Conservation (phyloP, 2,329 filamentous ascomycete species). For the Penicillium sp. region DNA sequence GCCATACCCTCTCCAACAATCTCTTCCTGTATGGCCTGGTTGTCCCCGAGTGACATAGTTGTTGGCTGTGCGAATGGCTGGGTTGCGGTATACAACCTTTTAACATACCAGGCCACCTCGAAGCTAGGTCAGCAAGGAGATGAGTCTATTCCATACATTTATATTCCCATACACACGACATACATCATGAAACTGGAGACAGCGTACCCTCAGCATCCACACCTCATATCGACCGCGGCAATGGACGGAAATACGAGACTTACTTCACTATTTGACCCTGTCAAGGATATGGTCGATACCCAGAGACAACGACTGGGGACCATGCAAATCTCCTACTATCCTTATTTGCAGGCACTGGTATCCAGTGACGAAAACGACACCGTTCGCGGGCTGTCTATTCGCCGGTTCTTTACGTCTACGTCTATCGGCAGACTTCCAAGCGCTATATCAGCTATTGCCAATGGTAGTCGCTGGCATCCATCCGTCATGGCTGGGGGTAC, state of each 20-base stretch:
- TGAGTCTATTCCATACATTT: slow-evolving; percentile 31
- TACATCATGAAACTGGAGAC: slow-evolving; percentile 40
- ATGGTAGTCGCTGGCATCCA: slow-evolving; percentile 47
- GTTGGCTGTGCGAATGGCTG: slow-evolving; percentile 56
- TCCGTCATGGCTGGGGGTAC: slow-evolving; percentile 51
- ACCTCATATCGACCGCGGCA: slow-evolving; percentile 50
- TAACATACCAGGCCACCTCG: slow-evolving; percentile 15
- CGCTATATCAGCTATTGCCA: slow-evolving; percentile 30
- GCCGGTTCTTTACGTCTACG: slow-evolving; percentile 50
- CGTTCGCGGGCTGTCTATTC: slow-evolving; percentile 46
- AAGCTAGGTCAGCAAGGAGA: slow-evolving; percentile 7
- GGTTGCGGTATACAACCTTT: slow-evolving; percentile 51
- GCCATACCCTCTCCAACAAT: slow-evolving; percentile 48
- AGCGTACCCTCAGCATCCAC: slow-evolving; percentile 52
- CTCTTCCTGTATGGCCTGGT: slow-evolving; percentile 55
- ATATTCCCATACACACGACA: slow-evolving; percentile 33
- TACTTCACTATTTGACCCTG: slow-evolving; percentile 50
- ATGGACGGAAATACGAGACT: slow-evolving; percentile 55
- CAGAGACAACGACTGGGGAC: slow-evolving; percentile 50
- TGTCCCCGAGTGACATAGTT: slow-evolving; percentile 53
- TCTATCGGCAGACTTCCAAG: slow-evolving; percentile 46
- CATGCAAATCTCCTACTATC: slow-evolving; percentile 51
- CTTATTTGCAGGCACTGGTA: slow-evolving; percentile 52
- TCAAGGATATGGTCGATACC: slow-evolving; percentile 42
- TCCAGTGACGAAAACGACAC: slow-evolving; percentile 54